Percentiles rank a stretch among this genome's conserved stretches.
These are phyloP conservation scores for Stellera chamaejasme DNA, from an alignment of 345 rosid genomes.

Conservation along the genomic window DNA sequence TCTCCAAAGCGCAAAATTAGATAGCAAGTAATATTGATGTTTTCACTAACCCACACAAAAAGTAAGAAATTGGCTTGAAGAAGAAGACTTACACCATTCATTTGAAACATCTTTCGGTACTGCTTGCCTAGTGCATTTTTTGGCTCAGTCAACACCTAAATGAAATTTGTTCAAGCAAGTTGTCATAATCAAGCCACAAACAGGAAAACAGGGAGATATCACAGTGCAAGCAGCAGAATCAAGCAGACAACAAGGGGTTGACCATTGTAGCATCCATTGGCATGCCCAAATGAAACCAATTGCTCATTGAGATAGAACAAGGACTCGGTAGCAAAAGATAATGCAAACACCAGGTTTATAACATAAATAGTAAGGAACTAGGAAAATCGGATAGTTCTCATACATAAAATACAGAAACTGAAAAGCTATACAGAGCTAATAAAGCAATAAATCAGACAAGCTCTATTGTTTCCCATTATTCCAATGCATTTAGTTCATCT, in stretches of 20 bases:
- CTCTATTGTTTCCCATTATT: too few relatives aligned
- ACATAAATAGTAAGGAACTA: too few relatives aligned
- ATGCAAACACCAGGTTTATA: not conserved
- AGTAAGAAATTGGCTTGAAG: conserved; percentile 1
- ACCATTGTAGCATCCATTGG: not conserved
- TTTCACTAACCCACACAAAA: too few relatives aligned
- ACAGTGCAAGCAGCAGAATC: not conserved
- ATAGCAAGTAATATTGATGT: not conserved
- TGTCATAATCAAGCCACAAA: not conserved
- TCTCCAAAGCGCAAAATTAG: not conserved
- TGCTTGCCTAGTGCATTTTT: conserved; percentile 97
- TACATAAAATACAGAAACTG: too few relatives aligned
- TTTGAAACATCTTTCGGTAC: conserved; percentile 84
- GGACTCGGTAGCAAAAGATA: not conserved
- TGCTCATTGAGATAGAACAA: not conserved
- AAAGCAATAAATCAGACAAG: not conserved
- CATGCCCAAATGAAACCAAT: not conserved
- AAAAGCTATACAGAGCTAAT: too few relatives aligned
- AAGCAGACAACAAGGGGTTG: conserved; percentile 2
- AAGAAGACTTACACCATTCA: conserved; percentile 67
- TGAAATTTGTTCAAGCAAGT: conserved; percentile 5
- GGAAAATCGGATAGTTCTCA: too few relatives aligned
- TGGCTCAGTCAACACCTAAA: conserved; percentile 87
- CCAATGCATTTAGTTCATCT: too few relatives aligned
- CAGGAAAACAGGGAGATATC: not conserved